Evolutionary conservation across 179 eudicot species (phyloP).

Genomic region (Silene coronaria): DNA sequence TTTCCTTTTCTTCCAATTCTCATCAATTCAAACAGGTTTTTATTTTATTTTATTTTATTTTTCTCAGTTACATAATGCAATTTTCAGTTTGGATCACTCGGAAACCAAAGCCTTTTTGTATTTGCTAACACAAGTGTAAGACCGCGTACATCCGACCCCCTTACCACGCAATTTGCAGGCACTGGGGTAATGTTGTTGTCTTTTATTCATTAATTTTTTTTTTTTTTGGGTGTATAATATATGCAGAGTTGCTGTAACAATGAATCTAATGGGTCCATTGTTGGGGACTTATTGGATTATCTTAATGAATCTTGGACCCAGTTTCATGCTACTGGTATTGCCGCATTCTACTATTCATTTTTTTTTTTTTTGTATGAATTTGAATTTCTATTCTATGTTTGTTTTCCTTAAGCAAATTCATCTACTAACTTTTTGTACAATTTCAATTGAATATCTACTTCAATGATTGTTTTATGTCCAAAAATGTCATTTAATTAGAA

Average conservation of each 20-base stretch:
- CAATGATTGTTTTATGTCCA: no score
- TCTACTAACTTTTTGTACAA: no score
- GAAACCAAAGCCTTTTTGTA: no score
- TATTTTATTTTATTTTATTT: no score
- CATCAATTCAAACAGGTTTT: conserved; percentile 16
- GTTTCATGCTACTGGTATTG: conserved; percentile 89
- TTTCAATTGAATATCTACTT: no score
- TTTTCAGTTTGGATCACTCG: no score
- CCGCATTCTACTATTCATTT: neutral
- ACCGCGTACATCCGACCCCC: no score
- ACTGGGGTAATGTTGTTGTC: no score
- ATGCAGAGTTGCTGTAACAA: conserved; percentile 32
- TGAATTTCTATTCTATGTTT: neutral
- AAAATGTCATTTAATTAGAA: no score
- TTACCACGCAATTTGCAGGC: no score
- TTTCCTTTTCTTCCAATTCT: conserved; percentile 29
- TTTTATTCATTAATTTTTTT: neutral
- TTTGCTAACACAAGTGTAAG: no score
- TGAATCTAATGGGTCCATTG: conserved; percentile 57
- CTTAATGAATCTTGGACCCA: conserved; percentile 99
- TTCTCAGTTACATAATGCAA: neutral
- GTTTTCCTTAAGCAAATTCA: no score
- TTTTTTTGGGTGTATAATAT: neutral
- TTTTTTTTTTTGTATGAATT: neutral
- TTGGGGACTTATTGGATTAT: conserved; percentile 74